phyloP scores from a whole-genome alignment of 2,329 filamentous ascomycete genomes.

The Mariannaea elegans region DNA sequence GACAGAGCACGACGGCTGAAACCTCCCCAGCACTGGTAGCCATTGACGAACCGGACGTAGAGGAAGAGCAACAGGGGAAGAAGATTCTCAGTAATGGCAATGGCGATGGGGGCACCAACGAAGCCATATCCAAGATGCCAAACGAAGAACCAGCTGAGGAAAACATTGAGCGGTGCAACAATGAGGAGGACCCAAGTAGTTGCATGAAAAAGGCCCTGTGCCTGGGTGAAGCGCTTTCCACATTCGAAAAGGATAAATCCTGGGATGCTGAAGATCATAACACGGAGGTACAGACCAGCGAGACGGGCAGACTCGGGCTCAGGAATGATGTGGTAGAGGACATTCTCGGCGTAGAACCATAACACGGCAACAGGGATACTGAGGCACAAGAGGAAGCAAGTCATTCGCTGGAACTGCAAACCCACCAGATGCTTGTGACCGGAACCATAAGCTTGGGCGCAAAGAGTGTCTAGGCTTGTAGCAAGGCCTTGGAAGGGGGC shows the following conservation, averaged over 20 bases:
- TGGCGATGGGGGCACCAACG: constrained; percentile 82
- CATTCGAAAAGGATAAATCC: constrained; percentile 81
- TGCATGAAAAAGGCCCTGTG: constrained; percentile 82
- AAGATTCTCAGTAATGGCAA: constrained; percentile 80
- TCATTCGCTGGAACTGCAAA: constrained; percentile 82
- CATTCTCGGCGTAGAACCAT: constrained; percentile 74
- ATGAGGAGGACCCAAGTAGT: constrained; percentile 81
- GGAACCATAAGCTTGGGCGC: constrained; percentile 92
- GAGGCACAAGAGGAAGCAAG: constrained; percentile 77
- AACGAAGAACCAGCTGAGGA: constrained; percentile 82
- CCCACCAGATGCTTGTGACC: constrained; percentile 90
- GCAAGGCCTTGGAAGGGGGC: constrained; percentile 85
- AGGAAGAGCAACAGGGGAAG: constrained; percentile 80
- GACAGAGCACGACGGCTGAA: constrained; percentile 74
- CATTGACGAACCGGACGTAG: constrained; percentile 79
- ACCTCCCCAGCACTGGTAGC: constrained; percentile 84
- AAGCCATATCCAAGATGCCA: constrained; percentile 77
- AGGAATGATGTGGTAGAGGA: constrained; percentile 61
- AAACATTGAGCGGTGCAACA: constrained; percentile 78
- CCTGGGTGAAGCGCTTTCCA: constrained; percentile 83
- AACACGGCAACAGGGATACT: constrained; percentile 76
- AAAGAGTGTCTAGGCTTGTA: constrained; percentile 91
- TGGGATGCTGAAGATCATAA: constrained; percentile 78
- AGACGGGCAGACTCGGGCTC: constrained; percentile 70
- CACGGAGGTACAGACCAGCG: constrained; percentile 76